A percentile compares a stretch with the other conserved stretches of the same genome.
Conservation (phyloP, 2,329 filamentous ascomycete species). For the Monilinia polystroma region DNA sequence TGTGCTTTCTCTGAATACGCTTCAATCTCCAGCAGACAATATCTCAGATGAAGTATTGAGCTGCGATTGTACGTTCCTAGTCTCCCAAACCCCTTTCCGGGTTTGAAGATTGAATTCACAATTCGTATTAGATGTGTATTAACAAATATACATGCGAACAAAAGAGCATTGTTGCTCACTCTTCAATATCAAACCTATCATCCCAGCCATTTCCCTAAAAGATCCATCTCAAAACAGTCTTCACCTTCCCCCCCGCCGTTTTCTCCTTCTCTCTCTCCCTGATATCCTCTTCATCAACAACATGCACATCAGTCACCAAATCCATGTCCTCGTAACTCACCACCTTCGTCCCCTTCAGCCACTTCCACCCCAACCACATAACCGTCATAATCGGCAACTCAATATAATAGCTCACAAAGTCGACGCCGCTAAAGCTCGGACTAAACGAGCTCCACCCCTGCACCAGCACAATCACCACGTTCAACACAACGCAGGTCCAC, state of each 20-base stretch:
- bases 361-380: conserved; percentile 57
- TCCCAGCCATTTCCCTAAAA: conserved; percentile 26
- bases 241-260: conserved; percentile 34
- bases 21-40: too few relatives aligned
- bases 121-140: too few relatives aligned
- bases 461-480: conserved; percentile 58
- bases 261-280: conserved; percentile 31
- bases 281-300: conserved; percentile 37
- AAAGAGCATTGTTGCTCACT: not conserved
- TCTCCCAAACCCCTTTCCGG: too few relatives aligned
- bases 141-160: too few relatives aligned
- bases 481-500: conserved; percentile 55
- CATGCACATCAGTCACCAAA: conserved; percentile 49
- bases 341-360: conserved; percentile 48
- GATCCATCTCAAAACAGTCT: conserved; percentile 36
- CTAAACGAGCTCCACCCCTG: conserved; percentile 65
- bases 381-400: conserved; percentile 60
- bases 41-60: too few relatives aligned
- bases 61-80: too few relatives aligned
- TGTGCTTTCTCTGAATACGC: too few relatives aligned
- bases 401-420: conserved; percentile 64
- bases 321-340: conserved; percentile 51
- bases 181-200: too few relatives aligned
- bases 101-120: too few relatives aligned
- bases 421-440: conserved; percentile 55